Evolutionary conservation across 768 basidiomycete genomes (phyloP).

Genomic region (Gloeophyllum trabeum): DNA sequence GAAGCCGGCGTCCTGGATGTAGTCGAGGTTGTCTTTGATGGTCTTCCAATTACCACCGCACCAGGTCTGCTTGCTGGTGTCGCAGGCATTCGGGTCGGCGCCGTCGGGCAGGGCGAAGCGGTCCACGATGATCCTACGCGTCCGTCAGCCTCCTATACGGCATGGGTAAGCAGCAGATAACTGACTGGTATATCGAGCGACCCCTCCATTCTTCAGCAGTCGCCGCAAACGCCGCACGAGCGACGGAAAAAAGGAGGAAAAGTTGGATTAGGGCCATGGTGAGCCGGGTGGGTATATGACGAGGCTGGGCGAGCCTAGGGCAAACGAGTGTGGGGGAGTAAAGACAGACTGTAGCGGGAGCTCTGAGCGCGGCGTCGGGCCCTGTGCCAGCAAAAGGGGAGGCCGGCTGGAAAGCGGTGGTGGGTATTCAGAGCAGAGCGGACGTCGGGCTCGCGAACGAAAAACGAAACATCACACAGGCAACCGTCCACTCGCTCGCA

Average conservation of each 20-base stretch:
- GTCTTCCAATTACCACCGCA: conserved; percentile 85
- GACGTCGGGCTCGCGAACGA: too few relatives aligned
- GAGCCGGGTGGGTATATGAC: neutral
- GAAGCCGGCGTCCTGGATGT: conserved; percentile 75
- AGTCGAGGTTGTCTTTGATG: conserved; percentile 70
- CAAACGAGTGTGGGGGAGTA: neutral
- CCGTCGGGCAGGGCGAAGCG: conserved; percentile 60
- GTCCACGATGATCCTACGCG: conserved; percentile 55
- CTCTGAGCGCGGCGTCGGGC: neutral
- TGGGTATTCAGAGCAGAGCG: too few relatives aligned
- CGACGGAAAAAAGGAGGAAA: conserved; percentile 16
- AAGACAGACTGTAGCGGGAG: neutral
- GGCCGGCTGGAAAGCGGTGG: too few relatives aligned
- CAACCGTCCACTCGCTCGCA: too few relatives aligned
- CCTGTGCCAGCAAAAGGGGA: neutral
- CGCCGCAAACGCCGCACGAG: conserved; percentile 33
- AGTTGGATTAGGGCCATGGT: conserved; percentile 7
- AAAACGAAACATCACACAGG: too few relatives aligned
- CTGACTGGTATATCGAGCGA: conserved; percentile 73
- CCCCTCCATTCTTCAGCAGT: conserved; percentile 67
- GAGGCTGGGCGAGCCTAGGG: neutral
- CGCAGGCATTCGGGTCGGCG: conserved; percentile 40
- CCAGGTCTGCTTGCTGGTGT: conserved; percentile 51
- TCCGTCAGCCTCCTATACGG: neutral
- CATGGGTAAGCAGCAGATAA: conserved; percentile 1